Base-by-base conservation (phyloP, 495 filamentous ascomycete genomes). In the Talaromyces trachyspermus region DNA sequence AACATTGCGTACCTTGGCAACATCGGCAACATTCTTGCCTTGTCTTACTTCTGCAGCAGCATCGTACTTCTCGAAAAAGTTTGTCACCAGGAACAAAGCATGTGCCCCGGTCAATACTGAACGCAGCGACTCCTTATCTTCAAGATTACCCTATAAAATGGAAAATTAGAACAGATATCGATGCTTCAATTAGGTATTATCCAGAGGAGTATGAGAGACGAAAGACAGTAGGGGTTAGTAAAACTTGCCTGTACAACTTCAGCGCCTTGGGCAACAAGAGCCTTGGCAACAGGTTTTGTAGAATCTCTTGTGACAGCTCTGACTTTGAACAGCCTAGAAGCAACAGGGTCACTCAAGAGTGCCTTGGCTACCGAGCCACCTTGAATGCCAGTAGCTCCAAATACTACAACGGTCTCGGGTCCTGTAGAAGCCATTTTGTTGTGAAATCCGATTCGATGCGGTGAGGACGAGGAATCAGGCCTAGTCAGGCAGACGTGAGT, bases 61-160 rank as follows among this genome's bases (percentile, higher is more conserved):
- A 23, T 58, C 59, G 44, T 63, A 59, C 23, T 58, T 61, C 47
- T 75, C 49, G 46, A 46, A 68, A 61, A 75, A 81, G 58, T 79
- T 77, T 12, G 80, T 83, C n/a, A 81, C 65, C 17, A 56, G 69
- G 56, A 73, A 85, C 48, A 83, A 70, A 11, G 65, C 71, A 63
- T 76, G 58, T 0, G 79, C 68, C 26, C 74, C 77, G 14, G 62
- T 58, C 43, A 84, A 50, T 17, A 78, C 81, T 36, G 60, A 30
- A n/a, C 55, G 54, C 11, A 84, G 61, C 1, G 74, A 69, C 5
- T 55, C 51, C 12, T 64, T 52, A 45, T 79, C 69, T 46, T 72
- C 62, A 38, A 80, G 52, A 49, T 83, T 72, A 19, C 72, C 79
- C 56, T 44, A 9, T 29, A 20, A 6, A 11, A 18, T 68, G 27